Base-by-base conservation (phyloP, 345 rosid genomes). In the Eucalyptus regnans region DNA sequence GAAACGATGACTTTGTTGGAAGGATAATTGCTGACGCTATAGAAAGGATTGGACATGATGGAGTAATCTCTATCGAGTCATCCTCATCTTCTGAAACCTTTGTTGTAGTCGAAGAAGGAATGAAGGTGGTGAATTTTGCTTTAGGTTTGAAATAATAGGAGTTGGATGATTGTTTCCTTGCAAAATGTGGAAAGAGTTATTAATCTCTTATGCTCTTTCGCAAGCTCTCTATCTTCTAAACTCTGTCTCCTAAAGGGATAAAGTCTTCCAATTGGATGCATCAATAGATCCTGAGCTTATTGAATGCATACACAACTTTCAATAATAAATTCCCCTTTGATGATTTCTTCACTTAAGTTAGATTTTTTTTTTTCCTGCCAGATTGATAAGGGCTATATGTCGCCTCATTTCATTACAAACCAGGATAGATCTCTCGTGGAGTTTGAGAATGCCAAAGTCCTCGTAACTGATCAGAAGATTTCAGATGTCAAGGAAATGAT, bases 321-420 rank as follows among this genome's bases (percentile, higher is more conserved):
- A 68, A 33, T 9, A 68, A 68, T 68, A 33, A 68, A 17, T 68
- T 33, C 44, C 25, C 44, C 44, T 33, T 71, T 16, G 41, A 17
- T 71, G 81, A 71, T 33, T 71, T 71, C 44, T 71, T 71, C 25
- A 71, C 81, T 33, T 71, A 71, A 16, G 81, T 37, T 13, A 33
- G 12, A 9, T 71, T 71, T 71, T 68, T 71, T 71, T 68, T 71
- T 68, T 33, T 9, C 41, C 33, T 62, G n/a, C 49, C 44, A 96
- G 99, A 89, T 97, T 91, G 97, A 96, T 90, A 95, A 94, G 95
- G 99, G 98, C 58, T 96, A 93, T 87, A 95, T 97, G 95, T 96
- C 99, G 1, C 95, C 98, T 22, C 96, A 94, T 8, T 97, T 97
- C 96, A 94, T 97, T 86, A 96, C 99, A 71, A 96, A 96, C 89